Percentiles rank a stretch among this genome's conserved stretches.
Evolutionary conservation across 176 grass and related monocot genomes (phyloP).

Genomic region (Cenchrus americanus): DNA sequence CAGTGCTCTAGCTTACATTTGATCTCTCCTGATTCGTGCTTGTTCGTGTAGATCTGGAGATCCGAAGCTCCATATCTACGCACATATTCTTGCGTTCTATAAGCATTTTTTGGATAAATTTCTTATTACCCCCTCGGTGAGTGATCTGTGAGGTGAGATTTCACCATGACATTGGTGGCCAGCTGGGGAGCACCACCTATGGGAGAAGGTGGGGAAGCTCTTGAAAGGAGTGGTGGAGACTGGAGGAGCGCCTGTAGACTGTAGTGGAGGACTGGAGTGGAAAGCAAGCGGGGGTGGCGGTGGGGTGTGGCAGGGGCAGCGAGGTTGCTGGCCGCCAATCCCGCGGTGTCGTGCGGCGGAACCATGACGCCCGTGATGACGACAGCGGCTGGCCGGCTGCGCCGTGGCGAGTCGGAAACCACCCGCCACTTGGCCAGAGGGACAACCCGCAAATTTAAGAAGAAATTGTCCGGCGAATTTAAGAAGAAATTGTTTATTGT

Average conservation of each 20-base stretch:
- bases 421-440: too few species aligned
- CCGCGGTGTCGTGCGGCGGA: background rate
- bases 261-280: background rate
- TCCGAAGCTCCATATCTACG: slow-evolving; percentile 1
- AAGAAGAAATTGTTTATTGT: too few species aligned
- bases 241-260: slow-evolving; percentile 1
- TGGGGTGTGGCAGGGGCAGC: background rate
- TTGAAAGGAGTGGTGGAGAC: background rate
- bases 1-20: background rate
- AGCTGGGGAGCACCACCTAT: slow-evolving; percentile 20
- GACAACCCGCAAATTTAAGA: too few species aligned
- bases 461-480: too few species aligned
- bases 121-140: background rate
- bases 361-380: background rate
- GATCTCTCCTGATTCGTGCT: slow-evolving; percentile 5
- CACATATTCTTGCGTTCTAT: background rate
- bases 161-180: background rate
- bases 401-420: background rate
- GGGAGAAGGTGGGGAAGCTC: background rate
- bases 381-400: background rate
- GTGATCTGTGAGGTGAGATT: background rate
- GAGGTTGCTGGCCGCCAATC: background rate
- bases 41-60: slow-evolving; percentile 25
- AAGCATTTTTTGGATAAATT: background rate
- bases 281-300: background rate